These are phyloP conservation scores for Crataegus laevigata DNA, from an alignment of 306 rosid genomes.

Conservation along the genomic window DNA sequence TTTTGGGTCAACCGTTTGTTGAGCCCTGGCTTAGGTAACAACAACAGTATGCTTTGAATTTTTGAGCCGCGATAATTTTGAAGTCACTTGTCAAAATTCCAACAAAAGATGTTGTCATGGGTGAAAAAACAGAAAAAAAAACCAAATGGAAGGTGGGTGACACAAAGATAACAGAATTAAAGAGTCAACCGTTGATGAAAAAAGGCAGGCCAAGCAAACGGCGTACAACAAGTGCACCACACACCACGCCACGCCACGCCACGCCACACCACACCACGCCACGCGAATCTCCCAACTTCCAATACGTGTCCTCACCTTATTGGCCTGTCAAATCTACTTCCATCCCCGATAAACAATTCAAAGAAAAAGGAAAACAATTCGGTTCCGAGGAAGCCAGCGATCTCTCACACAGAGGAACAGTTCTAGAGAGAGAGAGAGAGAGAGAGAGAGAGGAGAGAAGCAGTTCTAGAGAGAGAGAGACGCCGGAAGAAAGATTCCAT, in stretches of 20 bases:
- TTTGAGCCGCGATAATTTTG: background rate
- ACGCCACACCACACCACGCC: background rate
- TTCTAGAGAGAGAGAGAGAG: constrained; percentile 2
- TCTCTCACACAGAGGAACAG: constrained; percentile 7
- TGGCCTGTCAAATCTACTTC: constrained; percentile 17
- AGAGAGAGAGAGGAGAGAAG: background rate
- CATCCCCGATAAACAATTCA: background rate
- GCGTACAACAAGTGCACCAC: constrained; percentile 15
- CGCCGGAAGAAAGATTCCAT: constrained; percentile 25
- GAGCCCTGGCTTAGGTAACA: too few species aligned
- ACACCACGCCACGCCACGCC: background rate
- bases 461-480: constrained; percentile 6
- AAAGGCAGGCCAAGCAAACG: constrained; percentile 28
- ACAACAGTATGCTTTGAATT: too few species aligned
- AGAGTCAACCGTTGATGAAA: constrained; percentile 20
- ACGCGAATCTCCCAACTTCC: background rate
- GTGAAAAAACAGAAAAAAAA: background rate
- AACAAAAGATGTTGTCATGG: background rate
- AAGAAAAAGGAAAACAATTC: background rate
- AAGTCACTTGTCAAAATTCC: background rate
- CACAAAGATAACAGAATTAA: background rate
- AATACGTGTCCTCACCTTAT: constrained; percentile 26
- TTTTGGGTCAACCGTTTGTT: too few species aligned
- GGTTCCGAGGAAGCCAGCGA: constrained; percentile 17
- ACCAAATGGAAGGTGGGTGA: background rate